Evolutionary conservation across 2,329 filamentous ascomycete species (phyloP), one percentile per base, ranked within the genome.

Genomic region (Tolypocladium cylindrosporum): DNA sequence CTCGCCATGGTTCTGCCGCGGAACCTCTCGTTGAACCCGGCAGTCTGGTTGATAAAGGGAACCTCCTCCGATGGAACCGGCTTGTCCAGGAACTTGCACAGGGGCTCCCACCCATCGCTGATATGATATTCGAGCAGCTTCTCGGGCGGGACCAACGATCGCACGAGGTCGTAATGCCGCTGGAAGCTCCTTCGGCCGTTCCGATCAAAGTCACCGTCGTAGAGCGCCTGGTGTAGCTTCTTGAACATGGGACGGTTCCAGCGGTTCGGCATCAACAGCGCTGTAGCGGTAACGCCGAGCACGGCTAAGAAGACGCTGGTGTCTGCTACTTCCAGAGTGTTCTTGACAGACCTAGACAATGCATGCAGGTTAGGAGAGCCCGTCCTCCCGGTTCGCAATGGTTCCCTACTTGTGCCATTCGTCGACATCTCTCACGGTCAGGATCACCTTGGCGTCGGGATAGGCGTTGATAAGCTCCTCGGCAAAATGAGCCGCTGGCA

Each of bases 391-490:
- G 36, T 37, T 14, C 11, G 36, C 36, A 37, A 5, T 14, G 36
- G 36, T 14, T 14, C 36, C 36, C 36, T 37, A 84, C 13, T 73
- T 73, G 65, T 78, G 72, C 77, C 86, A 89, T 43, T 82, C 81
- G 68, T 88, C 78, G 42, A 88, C 81, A 58, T 88, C 83, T 51
- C 85, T 80, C 58, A 80, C 85, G 14, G 84, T 86, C 61, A 90
- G 74, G 55, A 90, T 79, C 57, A 89, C 82, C 71, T 89, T 89
- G 59, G 87, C 87, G 57, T 89, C 83, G 1, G 87, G 87, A 67
- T 89, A 89, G n/a, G 85, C 83, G 66, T 86, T 82, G 61, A 89
- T 85, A 59, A 90, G 77, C 69, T 89, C 86, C 69, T 85, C 80
- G 56, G 83, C 83, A 65, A 90, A 90, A 45, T 82, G 81, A 48